Percentiles rank a stretch among this genome's conserved stretches.
phyloP scores from a whole-genome alignment of 495 filamentous ascomycete species.

The Rusavskia elegans region DNA sequence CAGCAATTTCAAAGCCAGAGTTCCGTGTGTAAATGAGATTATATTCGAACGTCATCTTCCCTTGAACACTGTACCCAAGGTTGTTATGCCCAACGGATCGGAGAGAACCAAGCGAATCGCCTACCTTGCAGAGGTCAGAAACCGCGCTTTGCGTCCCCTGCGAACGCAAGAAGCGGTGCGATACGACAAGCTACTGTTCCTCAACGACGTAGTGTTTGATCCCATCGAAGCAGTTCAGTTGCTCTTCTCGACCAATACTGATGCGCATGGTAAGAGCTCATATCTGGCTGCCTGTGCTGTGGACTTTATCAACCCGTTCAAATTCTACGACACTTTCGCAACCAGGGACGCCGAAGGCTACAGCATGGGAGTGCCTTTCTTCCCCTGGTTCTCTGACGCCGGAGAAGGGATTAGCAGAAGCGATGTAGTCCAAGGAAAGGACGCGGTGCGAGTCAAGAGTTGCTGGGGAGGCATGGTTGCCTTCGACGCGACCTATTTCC shows the following conservation, averaged over 20 bases:
- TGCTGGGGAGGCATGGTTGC: constrained; percentile 78
- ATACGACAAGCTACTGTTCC: constrained; percentile 56
- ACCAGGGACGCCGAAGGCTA: constrained; percentile 60
- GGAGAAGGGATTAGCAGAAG: constrained; percentile 39
- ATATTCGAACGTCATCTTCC: constrained; percentile 39
- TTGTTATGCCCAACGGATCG: constrained; percentile 45
- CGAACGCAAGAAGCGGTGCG: constrained; percentile 19
- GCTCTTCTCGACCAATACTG: constrained; percentile 58
- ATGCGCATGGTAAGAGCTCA: constrained; percentile 34
- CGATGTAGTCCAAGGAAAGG: constrained; percentile 44
- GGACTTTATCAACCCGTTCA: constrained; percentile 61
- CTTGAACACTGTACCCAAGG: constrained; percentile 31
- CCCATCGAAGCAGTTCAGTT: constrained; percentile 55
- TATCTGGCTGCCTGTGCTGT: constrained; percentile 71
- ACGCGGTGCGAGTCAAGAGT: constrained; percentile 56
- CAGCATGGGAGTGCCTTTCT: constrained; percentile 50
- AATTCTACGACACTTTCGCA: constrained; percentile 73
- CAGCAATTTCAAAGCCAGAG: constrained; percentile 22
- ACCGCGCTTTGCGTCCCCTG: constrained; percentile 53
- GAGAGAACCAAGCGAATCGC: constrained; percentile 53
- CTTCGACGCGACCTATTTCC: constrained; percentile 56
- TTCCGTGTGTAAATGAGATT: constrained; percentile 34
- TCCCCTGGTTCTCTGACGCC: constrained; percentile 55
- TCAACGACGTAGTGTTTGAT: constrained; percentile 64
- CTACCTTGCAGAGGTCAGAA: constrained; percentile 63